Percentiles rank a stretch among this genome's conserved stretches.
phyloP scores from a whole-genome alignment of 1,284 basidiomycete species.

The Leccinum griseonigrum region DNA sequence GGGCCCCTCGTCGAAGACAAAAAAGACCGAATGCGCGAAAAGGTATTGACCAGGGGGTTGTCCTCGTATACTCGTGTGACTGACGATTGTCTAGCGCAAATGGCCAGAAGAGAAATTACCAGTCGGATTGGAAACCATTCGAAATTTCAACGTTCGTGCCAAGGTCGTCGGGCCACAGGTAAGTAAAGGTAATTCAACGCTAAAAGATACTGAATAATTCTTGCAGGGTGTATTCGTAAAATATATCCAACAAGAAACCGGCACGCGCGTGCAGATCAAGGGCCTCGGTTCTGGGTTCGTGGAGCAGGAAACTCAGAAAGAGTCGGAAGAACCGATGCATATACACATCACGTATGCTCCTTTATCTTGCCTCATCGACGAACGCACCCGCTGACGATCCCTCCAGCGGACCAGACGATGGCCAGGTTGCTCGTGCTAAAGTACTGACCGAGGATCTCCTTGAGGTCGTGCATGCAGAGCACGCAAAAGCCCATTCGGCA shows the following conservation, averaged over 20 bases:
- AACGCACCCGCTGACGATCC: slow-evolving; percentile 4
- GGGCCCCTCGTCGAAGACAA: slow-evolving; percentile 89
- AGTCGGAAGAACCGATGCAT: slow-evolving; percentile 91
- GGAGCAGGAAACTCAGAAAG: slow-evolving; percentile 90
- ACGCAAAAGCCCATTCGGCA: slow-evolving; percentile 70
- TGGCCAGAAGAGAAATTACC: slow-evolving; percentile 95
- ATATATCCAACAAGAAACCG: slow-evolving; percentile 96
- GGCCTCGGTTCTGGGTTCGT: slow-evolving; percentile 94
- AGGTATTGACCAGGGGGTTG: slow-evolving; percentile 37
- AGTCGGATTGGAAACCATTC: slow-evolving; percentile 84
- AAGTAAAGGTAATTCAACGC: slow-evolving; percentile 43
- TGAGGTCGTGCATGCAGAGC: slow-evolving; percentile 81
- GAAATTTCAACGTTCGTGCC: slow-evolving; percentile 96
- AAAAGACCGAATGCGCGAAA: slow-evolving; percentile 60
- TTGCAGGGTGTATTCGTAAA: slow-evolving; percentile 92
- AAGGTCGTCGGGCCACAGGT: slow-evolving; percentile 91
- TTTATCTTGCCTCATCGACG: neutral
- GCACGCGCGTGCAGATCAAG: slow-evolving; percentile 97
- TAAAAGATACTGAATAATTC: neutral
- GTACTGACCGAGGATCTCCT: slow-evolving; percentile 88
- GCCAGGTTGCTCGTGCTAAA: slow-evolving; percentile 84
- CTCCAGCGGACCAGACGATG: slow-evolving; percentile 81
- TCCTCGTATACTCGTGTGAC: neutral
- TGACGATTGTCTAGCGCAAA: slow-evolving; percentile 58
- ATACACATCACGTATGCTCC: slow-evolving; percentile 84